Percentiles rank a stretch among this genome's conserved stretches.
Evolutionary conservation across 2,329 filamentous ascomycete species (phyloP).

Genomic region (Hypomyces rosellus): DNA sequence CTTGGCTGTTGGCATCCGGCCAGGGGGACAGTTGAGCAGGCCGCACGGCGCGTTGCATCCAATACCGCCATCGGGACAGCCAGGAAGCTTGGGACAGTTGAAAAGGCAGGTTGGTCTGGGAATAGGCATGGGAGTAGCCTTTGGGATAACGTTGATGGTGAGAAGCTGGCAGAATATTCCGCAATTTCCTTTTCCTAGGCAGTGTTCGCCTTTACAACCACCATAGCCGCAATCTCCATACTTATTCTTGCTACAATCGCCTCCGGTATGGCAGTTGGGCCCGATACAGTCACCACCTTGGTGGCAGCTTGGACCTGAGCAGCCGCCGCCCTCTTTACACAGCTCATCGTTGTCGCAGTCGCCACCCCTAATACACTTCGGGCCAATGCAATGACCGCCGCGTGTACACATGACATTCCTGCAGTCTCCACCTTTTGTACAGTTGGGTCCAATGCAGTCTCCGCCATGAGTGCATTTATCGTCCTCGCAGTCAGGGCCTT

Average conservation of each 20-base stretch:
- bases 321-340: conserved; percentile 8
- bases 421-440: conserved; percentile 4
- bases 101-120: conserved; percentile 2
- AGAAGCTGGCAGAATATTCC: not conserved
- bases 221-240: not conserved
- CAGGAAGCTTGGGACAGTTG: not conserved
- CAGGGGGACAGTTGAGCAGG: not conserved
- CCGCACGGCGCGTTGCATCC: conserved; percentile 2
- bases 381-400: conserved; percentile 8
- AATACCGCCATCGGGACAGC: not conserved
- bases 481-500: not conserved
- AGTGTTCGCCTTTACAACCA: not conserved
- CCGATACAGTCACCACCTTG: not conserved
- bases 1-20: not conserved
- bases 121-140: not conserved
- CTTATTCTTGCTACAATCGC: not conserved
- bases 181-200: not conserved
- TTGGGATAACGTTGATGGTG: conserved; percentile 1
- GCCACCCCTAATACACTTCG: conserved; percentile 1
- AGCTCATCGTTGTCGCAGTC: conserved; percentile 1
- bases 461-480: conserved; percentile 5
- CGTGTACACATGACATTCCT: not conserved
- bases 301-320: conserved; percentile 3
- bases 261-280: not conserved
- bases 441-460: conserved; percentile 6